These are phyloP conservation scores for Fusarium nygamai DNA, from an alignment of 2,329 filamentous ascomycete species.

Conservation along the genomic window DNA sequence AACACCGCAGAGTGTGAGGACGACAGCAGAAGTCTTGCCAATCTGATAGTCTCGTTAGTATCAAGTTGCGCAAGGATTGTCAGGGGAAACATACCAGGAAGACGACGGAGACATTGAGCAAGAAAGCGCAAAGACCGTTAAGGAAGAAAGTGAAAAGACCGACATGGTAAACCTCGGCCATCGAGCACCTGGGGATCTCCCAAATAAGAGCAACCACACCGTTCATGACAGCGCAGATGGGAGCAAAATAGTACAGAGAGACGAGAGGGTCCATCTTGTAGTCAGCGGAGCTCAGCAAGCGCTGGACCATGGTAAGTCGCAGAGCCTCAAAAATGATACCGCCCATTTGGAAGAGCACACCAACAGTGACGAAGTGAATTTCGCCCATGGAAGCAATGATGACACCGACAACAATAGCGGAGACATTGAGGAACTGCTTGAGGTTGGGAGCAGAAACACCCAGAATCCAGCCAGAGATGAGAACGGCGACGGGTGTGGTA, in stretches of 20 bases:
- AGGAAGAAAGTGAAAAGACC: constrained; percentile 77
- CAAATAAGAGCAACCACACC: constrained; percentile 76
- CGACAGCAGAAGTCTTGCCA: constrained; percentile 86
- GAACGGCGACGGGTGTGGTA: constrained; percentile 92
- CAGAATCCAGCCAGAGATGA: constrained; percentile 88
- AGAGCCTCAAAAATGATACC: constrained; percentile 86
- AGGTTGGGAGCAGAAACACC: constrained; percentile 85
- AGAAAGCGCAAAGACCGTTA: constrained; percentile 82
- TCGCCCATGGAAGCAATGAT: constrained; percentile 94
- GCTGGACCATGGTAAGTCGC: constrained; percentile 85
- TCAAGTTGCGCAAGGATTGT: no score
- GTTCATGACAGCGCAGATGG: constrained; percentile 86
- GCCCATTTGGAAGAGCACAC: constrained; percentile 81
- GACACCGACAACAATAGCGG: constrained; percentile 93
- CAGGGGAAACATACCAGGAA: constrained; percentile 72
- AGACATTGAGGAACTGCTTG: constrained; percentile 91
- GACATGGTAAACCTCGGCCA: constrained; percentile 77
- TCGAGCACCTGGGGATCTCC: constrained; percentile 75
- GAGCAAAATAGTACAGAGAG: constrained; percentile 90
- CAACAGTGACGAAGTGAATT: constrained; percentile 87
- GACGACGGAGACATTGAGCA: constrained; percentile 86
- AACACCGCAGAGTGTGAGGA: constrained; percentile 87
- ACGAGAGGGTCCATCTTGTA: constrained; percentile 94
- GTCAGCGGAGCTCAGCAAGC: constrained; percentile 81
- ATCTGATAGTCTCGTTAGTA: constrained; percentile 65